phyloP scores from a whole-genome alignment of 1,284 basidiomycete genomes.

The Boletus austroedulis region DNA sequence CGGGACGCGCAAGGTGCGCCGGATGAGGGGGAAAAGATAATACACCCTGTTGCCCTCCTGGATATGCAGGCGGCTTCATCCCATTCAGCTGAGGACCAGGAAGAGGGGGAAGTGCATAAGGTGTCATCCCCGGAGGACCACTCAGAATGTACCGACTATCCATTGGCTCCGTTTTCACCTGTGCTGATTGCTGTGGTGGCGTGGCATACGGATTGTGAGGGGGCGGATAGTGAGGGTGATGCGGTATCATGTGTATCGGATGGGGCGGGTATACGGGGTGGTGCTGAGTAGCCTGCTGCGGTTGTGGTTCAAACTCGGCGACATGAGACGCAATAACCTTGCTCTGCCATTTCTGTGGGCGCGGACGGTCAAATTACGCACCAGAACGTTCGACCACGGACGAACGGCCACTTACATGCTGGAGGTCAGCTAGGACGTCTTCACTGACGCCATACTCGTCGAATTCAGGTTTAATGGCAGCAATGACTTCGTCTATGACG shows the following conservation, averaged over 20 bases:
- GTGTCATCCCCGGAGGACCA: slow-evolving; percentile 38
- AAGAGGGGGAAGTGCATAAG: slow-evolving; percentile 58
- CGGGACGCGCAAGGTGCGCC: slow-evolving; percentile 40
- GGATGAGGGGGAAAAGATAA: slow-evolving; percentile 55
- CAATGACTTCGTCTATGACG: slow-evolving; percentile 97
- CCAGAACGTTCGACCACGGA: slow-evolving; percentile 5
- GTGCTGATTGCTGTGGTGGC: slow-evolving; percentile 36
- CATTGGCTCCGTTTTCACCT: slow-evolving; percentile 66
- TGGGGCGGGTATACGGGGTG: slow-evolving; percentile 54
- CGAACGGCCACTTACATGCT: slow-evolving; percentile 62
- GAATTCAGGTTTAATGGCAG: slow-evolving; percentile 87
- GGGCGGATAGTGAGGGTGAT: slow-evolving; percentile 45
- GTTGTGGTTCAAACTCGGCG: slow-evolving; percentile 82
- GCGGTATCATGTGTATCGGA: slow-evolving; percentile 50
- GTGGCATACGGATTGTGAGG: slow-evolving; percentile 45
- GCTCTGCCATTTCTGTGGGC: slow-evolving; percentile 84
- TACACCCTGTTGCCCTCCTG: slow-evolving; percentile 53
- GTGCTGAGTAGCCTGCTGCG: slow-evolving; percentile 41
- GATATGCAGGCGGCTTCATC: slow-evolving; percentile 44
- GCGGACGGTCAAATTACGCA: slow-evolving; percentile 12
- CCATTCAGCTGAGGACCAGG: slow-evolving; percentile 60
- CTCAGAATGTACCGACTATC: slow-evolving; percentile 62
- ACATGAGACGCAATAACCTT: slow-evolving; percentile 91
- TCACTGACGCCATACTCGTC: slow-evolving; percentile 96
- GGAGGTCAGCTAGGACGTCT: slow-evolving; percentile 85